These are phyloP conservation scores for Fusarium pininemorale DNA, from an alignment of 2,329 filamentous ascomycete species.

Conservation along the genomic window DNA sequence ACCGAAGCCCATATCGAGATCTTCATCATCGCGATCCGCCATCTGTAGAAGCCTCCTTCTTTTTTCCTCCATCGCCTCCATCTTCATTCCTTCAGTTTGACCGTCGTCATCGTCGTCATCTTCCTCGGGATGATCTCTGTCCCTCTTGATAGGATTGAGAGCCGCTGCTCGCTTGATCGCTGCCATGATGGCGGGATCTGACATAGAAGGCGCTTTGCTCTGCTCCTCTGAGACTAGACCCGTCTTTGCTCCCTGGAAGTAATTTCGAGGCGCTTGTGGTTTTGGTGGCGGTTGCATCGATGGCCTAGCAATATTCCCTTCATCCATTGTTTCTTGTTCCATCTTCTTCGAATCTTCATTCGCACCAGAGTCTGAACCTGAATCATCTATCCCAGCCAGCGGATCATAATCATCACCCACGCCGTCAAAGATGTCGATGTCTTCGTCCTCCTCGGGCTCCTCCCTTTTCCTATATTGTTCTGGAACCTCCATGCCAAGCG, in stretches of 20 bases:
- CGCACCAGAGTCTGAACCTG: conserved; percentile 57
- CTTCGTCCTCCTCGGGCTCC: conserved; percentile 59
- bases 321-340: conserved; percentile 30
- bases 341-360: conserved; percentile 47
- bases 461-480: conserved; percentile 63
- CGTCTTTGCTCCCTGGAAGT: conserved; percentile 69
- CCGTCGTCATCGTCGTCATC: conserved; percentile 43
- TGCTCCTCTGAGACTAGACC: conserved; percentile 62
- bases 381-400: conserved; percentile 64
- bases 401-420: conserved; percentile 75
- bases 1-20: conserved; percentile 95
- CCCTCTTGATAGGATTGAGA: conserved; percentile 60
- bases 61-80: conserved; percentile 70
- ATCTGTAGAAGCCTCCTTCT: conserved; percentile 78
- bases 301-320: conserved; percentile 35
- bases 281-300: conserved; percentile 59
- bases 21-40: conserved; percentile 82
- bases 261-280: conserved; percentile 60
- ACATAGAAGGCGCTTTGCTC: conserved; percentile 64
- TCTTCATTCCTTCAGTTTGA: conserved; percentile 54
- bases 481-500: conserved; percentile 73
- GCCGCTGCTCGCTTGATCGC: conserved; percentile 86
- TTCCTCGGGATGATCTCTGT: conserved; percentile 43
- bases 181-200: conserved; percentile 81
- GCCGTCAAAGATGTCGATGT: conserved; percentile 73